Base-by-base conservation (phyloP, 345 rosid species). In the Gossypium arboreum region DNA sequence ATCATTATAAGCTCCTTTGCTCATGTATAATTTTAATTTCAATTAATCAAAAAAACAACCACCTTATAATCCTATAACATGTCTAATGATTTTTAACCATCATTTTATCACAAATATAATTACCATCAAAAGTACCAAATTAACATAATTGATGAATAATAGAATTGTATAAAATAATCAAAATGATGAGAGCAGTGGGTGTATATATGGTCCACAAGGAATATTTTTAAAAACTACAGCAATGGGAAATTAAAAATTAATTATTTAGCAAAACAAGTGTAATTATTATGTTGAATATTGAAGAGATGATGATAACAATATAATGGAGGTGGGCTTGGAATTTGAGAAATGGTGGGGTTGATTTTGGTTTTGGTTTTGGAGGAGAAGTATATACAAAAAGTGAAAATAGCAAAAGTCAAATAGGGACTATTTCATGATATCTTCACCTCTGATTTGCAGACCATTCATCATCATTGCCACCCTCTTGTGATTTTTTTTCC, bases 391-490 rank as follows among this genome's bases (percentile, higher is more conserved):
- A 47, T 60, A 25, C 43, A 72, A 73, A 76, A 84, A 66, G 71
- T 50, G 80, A 79, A 79, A 24, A 11, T 22, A 9, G 7, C n/a
- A 82, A 88, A 88, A 76, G 88, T 92, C 89, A 89, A 89, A 87
- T 82, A 86, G 86, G 88, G 84, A 83, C 91, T 82, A 81, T 12
- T 25, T 85, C 79, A 90, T 91, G 87, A 89, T 88, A 87, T 77
- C 83, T 85, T 90, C 95, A 86, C 88, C 87, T 83, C 84, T 81
- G 75, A 79, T 58, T 34, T 80, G 81, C 87, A 85, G 81, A 84
- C 73, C 90, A 91, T 91, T 85, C 86, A 89, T 89, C 90, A 92
- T 94, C 97, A 94, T 92, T 89, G 86, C 89, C 73, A 27, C 76
- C 58, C 60, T 58, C 50, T 45, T 81, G 76, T 34, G 0, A 87